Percentiles rank a stretch among this genome's conserved stretches.
Conservation (phyloP, 1,139 yeast genomes). For the Suhomyces bolitotheri region DNA sequence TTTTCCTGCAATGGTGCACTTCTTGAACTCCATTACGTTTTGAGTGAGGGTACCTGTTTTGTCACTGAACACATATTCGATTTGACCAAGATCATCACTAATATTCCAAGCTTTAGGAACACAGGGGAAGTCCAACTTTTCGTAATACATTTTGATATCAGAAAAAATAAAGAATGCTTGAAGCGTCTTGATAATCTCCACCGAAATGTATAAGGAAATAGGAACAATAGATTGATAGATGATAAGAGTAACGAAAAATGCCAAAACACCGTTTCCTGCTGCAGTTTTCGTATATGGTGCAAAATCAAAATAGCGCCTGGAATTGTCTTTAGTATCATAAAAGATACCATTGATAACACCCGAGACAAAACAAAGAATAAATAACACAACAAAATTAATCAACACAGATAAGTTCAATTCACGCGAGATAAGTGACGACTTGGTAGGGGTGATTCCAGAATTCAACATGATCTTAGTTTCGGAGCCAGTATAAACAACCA, state of each 20-base stretch:
- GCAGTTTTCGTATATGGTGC: slow-evolving; percentile 51
- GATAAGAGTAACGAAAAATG: slow-evolving; percentile 87
- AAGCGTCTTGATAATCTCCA: slow-evolving; percentile 90
- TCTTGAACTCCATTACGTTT: slow-evolving; percentile 95
- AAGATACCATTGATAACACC: slow-evolving; percentile 82
- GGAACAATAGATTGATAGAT: slow-evolving; percentile 92
- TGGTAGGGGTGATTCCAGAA: slow-evolving; percentile 91
- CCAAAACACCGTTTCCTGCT: slow-evolving; percentile 76
- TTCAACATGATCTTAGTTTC: slow-evolving; percentile 93
- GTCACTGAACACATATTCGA: slow-evolving; percentile 93
- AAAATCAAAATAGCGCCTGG: slow-evolving; percentile 71
- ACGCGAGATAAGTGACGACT: slow-evolving; percentile 76
- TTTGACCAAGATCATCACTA: slow-evolving; percentile 95
- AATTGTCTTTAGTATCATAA: slow-evolving; percentile 52
- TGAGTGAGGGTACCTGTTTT: slow-evolving; percentile 97
- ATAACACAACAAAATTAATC: slow-evolving; percentile 72
- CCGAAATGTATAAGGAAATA: slow-evolving; percentile 88
- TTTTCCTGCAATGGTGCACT: slow-evolving; percentile 84
- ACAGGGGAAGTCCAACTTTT: slow-evolving; percentile 86
- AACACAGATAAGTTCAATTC: slow-evolving; percentile 82
- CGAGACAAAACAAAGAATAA: slow-evolving; percentile 76
- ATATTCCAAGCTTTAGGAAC: slow-evolving; percentile 96
- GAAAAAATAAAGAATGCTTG: slow-evolving; percentile 94
- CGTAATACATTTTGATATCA: slow-evolving; percentile 85
- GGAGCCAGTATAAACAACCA: slow-evolving; percentile 84